phyloP scores from a whole-genome alignment of 164 flowering plant genomes.

The Macadamia integrifolia region DNA sequence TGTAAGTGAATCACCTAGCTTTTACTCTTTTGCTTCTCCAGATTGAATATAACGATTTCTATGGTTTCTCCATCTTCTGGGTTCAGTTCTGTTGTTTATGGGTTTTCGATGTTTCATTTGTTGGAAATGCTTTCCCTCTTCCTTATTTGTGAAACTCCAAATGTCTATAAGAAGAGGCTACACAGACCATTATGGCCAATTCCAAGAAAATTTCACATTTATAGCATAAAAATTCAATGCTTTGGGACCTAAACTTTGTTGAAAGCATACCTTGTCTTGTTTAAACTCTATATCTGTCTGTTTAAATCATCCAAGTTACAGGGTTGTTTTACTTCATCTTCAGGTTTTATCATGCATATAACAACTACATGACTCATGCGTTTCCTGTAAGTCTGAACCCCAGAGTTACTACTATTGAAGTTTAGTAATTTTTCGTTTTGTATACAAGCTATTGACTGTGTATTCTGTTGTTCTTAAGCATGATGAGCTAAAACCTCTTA shows the following conservation, averaged over 20 bases:
- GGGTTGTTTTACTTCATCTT: slow-evolving; percentile 12
- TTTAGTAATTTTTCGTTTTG: not conserved
- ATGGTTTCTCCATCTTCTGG: not conserved
- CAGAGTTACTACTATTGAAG: not conserved
- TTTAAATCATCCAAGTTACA: not conserved
- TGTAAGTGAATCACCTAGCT: slow-evolving; percentile 35
- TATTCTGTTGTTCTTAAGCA: slow-evolving; percentile 47
- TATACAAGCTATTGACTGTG: not conserved
- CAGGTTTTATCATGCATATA: slow-evolving; percentile 99
- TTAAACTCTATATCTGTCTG: not conserved
- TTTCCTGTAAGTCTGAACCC: slow-evolving; percentile 72
- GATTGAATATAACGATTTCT: not conserved
- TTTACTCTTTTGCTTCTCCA: not conserved
- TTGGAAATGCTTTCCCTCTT: too few species aligned
- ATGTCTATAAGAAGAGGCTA: too few species aligned
- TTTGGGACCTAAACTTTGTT: too few species aligned
- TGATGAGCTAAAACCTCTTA: slow-evolving; percentile 92
- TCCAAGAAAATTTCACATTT: too few species aligned
- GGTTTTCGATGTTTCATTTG: too few species aligned
- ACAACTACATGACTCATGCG: slow-evolving; percentile 87
- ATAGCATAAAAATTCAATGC: too few species aligned
- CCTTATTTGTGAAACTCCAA: too few species aligned
- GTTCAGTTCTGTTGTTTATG: not conserved
- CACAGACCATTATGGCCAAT: too few species aligned
- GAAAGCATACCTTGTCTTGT: too few species aligned